Percentiles rank a stretch among this genome's conserved stretches.
Conservation (phyloP, 805 yeast genomes). For the Pichia sporocuriosa region DNA sequence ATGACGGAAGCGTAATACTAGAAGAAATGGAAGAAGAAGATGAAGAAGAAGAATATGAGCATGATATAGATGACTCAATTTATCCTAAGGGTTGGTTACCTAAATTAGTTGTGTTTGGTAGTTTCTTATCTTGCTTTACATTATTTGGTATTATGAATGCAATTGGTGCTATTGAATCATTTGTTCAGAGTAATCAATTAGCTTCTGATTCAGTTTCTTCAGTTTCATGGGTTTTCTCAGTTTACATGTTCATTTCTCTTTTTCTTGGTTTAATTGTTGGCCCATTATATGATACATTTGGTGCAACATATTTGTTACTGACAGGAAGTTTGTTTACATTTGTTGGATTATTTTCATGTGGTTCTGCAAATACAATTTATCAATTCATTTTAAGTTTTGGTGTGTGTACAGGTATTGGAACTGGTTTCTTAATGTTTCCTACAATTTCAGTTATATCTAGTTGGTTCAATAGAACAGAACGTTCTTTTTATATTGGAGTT, state of each 20-base stretch:
- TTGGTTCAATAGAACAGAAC: slow-evolving; percentile 46
- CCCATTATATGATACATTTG: slow-evolving; percentile 56
- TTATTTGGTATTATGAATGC: slow-evolving; percentile 51
- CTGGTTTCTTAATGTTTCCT: slow-evolving; percentile 56
- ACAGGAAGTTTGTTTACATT: slow-evolving; percentile 40
- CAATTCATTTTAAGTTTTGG: slow-evolving; percentile 60
- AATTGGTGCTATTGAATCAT: slow-evolving; percentile 57
- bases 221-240: slow-evolving; percentile 62
- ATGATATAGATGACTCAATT: slow-evolving; percentile 18
- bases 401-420: slow-evolving; percentile 49
- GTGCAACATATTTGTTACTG: slow-evolving; percentile 40
- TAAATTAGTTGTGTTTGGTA: slow-evolving; percentile 48
- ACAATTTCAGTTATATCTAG: slow-evolving; percentile 56
- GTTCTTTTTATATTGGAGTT: slow-evolving; percentile 48
- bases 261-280: slow-evolving; percentile 34
- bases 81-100: slow-evolving; percentile 54
- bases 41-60: not conserved
- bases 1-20: not conserved
- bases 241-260: slow-evolving; percentile 45
- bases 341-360: slow-evolving; percentile 51
- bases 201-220: slow-evolving; percentile 38
- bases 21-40: not conserved
- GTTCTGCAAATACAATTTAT: slow-evolving; percentile 45
- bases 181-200: slow-evolving; percentile 51
- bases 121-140: slow-evolving; percentile 47